A percentile compares a stretch with the other conserved stretches of the same genome.
Evolutionary conservation across 768 basidiomycete genomes (phyloP).

Genomic region (Hydnum rufescens): DNA sequence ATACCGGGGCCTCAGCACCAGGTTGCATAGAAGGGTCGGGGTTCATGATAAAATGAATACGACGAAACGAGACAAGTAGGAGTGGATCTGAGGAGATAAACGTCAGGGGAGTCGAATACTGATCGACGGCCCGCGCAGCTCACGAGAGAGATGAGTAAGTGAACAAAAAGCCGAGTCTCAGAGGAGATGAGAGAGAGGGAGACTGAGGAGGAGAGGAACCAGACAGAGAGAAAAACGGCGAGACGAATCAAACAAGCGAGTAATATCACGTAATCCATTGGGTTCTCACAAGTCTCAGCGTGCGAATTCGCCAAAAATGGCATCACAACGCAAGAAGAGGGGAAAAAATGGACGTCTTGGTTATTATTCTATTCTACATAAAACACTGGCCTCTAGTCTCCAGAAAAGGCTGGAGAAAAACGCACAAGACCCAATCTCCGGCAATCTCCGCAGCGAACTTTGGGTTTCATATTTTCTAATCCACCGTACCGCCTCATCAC

Average conservation of each 20-base stretch:
- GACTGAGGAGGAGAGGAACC: constrained; percentile 13
- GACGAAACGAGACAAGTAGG: background rate
- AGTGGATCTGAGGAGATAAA: background rate
- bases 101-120: background rate
- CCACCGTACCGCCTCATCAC: too few relatives aligned
- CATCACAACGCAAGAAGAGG: too few relatives aligned
- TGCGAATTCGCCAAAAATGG: too few relatives aligned
- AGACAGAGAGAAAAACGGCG: constrained; percentile 12
- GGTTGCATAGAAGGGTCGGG: background rate
- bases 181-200: constrained; percentile 20
- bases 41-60: background rate
- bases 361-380: too few relatives aligned
- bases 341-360: too few relatives aligned
- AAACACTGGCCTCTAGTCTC: too few relatives aligned
- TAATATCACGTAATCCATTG: too few relatives aligned
- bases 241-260: constrained; percentile 9
- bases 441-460: too few relatives aligned
- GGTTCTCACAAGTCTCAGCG: too few relatives aligned
- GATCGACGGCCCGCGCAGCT: constrained; percentile 12
- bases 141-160: constrained; percentile 22
- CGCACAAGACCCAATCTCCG: too few relatives aligned
- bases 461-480: too few relatives aligned
- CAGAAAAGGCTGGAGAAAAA: too few relatives aligned
- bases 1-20: background rate
- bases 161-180: constrained; percentile 11